Base-by-base conservation (phyloP, 768 basidiomycete species). In the Boletus coccyginus region DNA sequence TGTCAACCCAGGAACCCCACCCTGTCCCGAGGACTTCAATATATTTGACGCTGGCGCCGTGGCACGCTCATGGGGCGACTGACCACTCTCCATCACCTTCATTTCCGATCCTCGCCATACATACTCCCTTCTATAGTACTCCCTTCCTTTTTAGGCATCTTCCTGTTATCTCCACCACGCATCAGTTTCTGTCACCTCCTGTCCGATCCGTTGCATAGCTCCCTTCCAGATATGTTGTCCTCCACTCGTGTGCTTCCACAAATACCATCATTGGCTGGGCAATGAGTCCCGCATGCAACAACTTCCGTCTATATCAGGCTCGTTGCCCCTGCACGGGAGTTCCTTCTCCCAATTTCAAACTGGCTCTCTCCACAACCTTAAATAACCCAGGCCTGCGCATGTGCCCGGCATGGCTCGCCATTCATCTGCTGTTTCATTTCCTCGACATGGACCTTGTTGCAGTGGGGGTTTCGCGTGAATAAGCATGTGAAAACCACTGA, bases 121-220 rank as follows among this genome's bases (percentile, higher is more conserved):
- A 44, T 53, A 46, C 58, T 47, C 52, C 59, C 61, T 45, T 63
- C 21, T 63, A 59, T 61, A 63, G 58, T 40, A 59, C 60, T 45
- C 46, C 57, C 39, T 51, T 56, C 63, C 56, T 55, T 59, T 69
- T 65, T 56, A 46, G 60, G 63, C 51, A 64, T 63, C 52, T 57
- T 58, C 51, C 46, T 66, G 67, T 62, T 73, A 71, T 70, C 67
- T 69, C 72, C 66, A 71, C 66, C 62, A 73, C 70, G 70, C 58
- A 49, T 56, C 56, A 46, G 55, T 48, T 64, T 61, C 57, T 63
- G 53, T 62, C 58, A 57, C 46, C 50, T 46, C 50, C 44, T 59
- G 59, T 60, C 71, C 62, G 65, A 73, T 70, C 71, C 41, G 48
- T 60, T 60, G 62, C 61, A 52, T 57, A 60, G 55, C 55, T 44